These are phyloP conservation scores for Blepharisma japonicum DNA, from an alignment of 73 alveolate species.

Conservation along the genomic window DNA sequence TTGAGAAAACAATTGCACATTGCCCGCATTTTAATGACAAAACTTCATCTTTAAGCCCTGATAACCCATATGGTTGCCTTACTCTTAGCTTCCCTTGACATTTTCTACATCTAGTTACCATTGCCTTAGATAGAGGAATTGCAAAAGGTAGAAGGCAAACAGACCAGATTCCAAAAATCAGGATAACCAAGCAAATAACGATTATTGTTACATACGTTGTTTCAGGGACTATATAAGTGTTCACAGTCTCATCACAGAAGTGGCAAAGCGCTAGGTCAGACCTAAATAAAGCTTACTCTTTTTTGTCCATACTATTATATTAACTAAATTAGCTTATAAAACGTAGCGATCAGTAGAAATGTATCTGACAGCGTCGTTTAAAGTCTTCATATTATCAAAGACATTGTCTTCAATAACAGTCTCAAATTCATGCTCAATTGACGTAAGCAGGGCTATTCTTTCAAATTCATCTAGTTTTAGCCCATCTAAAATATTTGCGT, in stretches of 20 bases:
- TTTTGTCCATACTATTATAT: too few species aligned
- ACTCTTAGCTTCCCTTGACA: conserved; percentile 47
- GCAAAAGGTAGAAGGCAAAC: conserved; percentile 50
- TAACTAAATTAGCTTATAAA: too few species aligned
- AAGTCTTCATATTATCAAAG: conserved; percentile 63
- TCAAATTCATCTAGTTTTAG: conserved; percentile 70
- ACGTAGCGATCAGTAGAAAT: conserved; percentile 23
- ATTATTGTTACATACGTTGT: conserved; percentile 36
- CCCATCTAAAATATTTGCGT: conserved; percentile 41
- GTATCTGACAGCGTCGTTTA: conserved; percentile 43
- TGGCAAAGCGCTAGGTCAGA: too few species aligned
- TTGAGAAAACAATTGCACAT: conserved; percentile 53
- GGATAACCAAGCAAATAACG: conserved; percentile 24
- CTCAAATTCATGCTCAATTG: conserved; percentile 75
- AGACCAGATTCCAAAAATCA: conserved; percentile 50
- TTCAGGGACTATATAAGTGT: conserved; percentile 60
- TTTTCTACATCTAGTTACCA: conserved; percentile 54
- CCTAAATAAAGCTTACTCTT: too few species aligned
- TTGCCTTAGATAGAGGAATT: conserved; percentile 41
- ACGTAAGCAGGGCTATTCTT: conserved; percentile 62
- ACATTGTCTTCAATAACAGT: conserved; percentile 76
- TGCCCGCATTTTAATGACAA: conserved; percentile 54
- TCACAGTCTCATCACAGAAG: conserved; percentile 48
- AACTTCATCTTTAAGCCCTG: conserved; percentile 49
- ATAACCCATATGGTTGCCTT: conserved; percentile 44